A percentile compares a stretch with the other conserved stretches of the same genome.
Conservation (phyloP, 2,329 filamentous ascomycete genomes). For the Fusarium nurragi region DNA sequence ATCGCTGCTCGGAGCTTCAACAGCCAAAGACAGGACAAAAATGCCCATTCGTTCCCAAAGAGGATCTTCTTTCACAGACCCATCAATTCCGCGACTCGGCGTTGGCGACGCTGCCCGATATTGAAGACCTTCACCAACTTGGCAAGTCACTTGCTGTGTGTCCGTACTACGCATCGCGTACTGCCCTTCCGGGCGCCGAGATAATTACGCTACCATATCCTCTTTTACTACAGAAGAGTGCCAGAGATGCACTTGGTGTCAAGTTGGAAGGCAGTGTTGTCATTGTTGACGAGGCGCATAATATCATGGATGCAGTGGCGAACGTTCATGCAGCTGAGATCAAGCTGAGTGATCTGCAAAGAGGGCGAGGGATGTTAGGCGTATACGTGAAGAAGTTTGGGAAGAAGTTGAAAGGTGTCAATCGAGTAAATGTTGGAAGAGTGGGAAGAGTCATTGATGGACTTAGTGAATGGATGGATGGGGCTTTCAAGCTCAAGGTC, state of each 20-base stretch:
- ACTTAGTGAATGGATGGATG: constrained; percentile 73
- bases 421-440: constrained; percentile 90
- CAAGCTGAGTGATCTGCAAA: constrained; percentile 75
- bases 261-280: constrained; percentile 88
- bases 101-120: constrained; percentile 86
- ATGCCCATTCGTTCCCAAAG: constrained; percentile 81
- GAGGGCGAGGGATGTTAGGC: constrained; percentile 78
- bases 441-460: constrained; percentile 85
- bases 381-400: constrained; percentile 89
- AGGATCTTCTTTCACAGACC: constrained; percentile 75
- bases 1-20: constrained; percentile 90
- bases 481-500: constrained; percentile 60
- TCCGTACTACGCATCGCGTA: constrained; percentile 94
- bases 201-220: constrained; percentile 95
- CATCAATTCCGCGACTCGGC: constrained; percentile 87
- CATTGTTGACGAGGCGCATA: constrained; percentile 98
- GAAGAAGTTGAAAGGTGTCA: constrained; percentile 87
- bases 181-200: constrained; percentile 83
- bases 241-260: constrained; percentile 86
- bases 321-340: constrained; percentile 86
- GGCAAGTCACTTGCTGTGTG: constrained; percentile 85
- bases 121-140: constrained; percentile 85
- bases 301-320: constrained; percentile 93
- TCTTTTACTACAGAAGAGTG: constrained; percentile 84
- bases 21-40: constrained; percentile 68